These are phyloP conservation scores for Neurospora sp. DNA, from an alignment of 495 filamentous ascomycete species.

Conservation along the genomic window DNA sequence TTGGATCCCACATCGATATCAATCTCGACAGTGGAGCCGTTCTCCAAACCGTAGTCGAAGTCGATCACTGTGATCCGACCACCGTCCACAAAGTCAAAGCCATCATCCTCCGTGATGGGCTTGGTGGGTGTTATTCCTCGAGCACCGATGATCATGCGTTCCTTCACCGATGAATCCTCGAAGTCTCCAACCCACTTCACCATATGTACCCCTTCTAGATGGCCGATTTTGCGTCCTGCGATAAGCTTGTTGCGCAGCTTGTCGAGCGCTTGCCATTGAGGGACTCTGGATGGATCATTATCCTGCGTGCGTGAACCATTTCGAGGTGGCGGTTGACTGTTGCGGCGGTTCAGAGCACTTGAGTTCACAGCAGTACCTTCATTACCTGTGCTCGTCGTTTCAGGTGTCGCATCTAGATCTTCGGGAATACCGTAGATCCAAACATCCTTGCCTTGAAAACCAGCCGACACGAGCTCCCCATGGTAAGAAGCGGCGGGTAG, in stretches of 20 bases:
- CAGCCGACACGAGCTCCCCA: slow-evolving; percentile 67
- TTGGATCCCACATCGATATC: slow-evolving; percentile 67
- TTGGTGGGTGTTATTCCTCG: slow-evolving; percentile 57
- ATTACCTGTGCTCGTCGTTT: slow-evolving; percentile 15
- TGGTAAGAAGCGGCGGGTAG: slow-evolving; percentile 55
- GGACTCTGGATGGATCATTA: slow-evolving; percentile 31
- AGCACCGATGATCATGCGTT: slow-evolving; percentile 64
- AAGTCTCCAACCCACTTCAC: slow-evolving; percentile 53
- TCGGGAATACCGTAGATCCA: slow-evolving; percentile 78
- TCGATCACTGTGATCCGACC: slow-evolving; percentile 70
- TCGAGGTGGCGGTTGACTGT: slow-evolving; percentile 30
- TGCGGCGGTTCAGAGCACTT: slow-evolving; percentile 24
- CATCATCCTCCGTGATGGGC: slow-evolving; percentile 57
- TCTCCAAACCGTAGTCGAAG: slow-evolving; percentile 49
- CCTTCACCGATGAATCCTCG: slow-evolving; percentile 32
- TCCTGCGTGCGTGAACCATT: slow-evolving; percentile 27
- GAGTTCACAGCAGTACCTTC: slow-evolving; percentile 20
- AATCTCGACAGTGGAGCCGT: slow-evolving; percentile 47
- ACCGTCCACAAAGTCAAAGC: slow-evolving; percentile 67
- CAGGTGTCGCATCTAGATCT: slow-evolving; percentile 50
- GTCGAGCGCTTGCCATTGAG: slow-evolving; percentile 63
- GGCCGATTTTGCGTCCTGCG: slow-evolving; percentile 45
- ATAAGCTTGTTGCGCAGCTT: slow-evolving; percentile 55
- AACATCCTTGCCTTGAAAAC: slow-evolving; percentile 60
- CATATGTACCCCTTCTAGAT: slow-evolving; percentile 46